Base-by-base conservation (phyloP, 768 basidiomycete species). In the Fomitopsis serialis region DNA sequence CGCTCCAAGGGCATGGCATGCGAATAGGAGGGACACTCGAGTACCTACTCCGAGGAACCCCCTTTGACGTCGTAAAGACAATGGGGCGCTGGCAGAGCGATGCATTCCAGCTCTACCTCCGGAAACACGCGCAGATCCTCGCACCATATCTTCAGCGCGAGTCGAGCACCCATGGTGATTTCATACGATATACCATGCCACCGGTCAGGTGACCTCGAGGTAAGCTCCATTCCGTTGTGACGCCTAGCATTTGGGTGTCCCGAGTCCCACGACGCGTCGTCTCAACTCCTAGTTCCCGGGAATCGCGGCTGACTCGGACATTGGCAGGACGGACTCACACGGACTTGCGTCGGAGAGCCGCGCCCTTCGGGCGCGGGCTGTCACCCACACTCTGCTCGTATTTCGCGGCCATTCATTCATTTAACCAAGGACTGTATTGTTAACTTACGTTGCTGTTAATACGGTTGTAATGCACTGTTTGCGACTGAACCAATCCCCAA, bases 81-180 rank as follows among this genome's bases (percentile, higher is more conserved):
- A 73, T 63, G 29, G 71, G 73, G 0, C 42, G 66, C 0, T 76
- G 73, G 75, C 53, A 57, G 0, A 70, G 72, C 40, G 62, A 74
- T 11, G 63, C 68, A 1, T 74, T 69, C 50, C 27, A 55, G 0
- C 4, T 58, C 0, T 71, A 71, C 50, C 62, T 70, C 0, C 48
- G 58, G 1, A 48, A 62, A 10, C 67, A 70, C 47, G 58, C 61
- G 0, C 53, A 61, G 15, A 63, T 70, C 40, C 55, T 69, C 24
- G 67, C 63, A 0, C 65, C 64, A 0, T 68, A 67, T 58, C 59
- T 70, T 11, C 65, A 69, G 27, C 42, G 7, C 4, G 40, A n/a
- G 15, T 22, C 40, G 6, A 17, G 15, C 15, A 15, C 40, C 6
- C 40, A 42, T 17, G 40, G 21, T 17, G 40, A 5, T n/a, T 17